Evolutionary conservation across 139 green algal species (phyloP), one percentile per base, ranked within the genome.

Genomic region (Coelastrella sp.): DNA sequence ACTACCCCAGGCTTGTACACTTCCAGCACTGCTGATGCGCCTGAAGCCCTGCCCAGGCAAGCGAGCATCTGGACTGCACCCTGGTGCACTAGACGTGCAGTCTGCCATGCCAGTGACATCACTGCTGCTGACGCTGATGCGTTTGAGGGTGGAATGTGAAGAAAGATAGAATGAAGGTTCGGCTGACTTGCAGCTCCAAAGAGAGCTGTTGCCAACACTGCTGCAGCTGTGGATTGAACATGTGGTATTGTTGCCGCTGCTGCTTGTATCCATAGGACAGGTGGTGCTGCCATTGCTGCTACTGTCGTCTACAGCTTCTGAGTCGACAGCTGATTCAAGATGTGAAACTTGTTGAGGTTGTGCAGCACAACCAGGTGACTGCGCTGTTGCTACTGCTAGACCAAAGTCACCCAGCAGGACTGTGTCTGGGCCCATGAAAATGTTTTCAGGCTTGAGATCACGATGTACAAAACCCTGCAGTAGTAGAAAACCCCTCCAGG

Each of bases 401-500:
- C 90, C 88, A 59, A 93, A 93, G 71, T 93, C 90, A 0, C 76
- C 86, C 27, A 93, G 84, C 57, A 82, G 67, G 6, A 88, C 86
- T 4, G 43, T 43, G 37, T 62, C 77, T 37, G 57, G 78, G 25
- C 71, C 40, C 21, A 92, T 50, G 11, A 93, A 85, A 1, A 90
- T 59, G 62, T 93, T 93, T 53, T 92, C 88, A n/a, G 90, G 90
- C 72, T 91, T 89, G 25, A 89, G 17, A 75, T 89, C 85, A 21
- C 85, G 78, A 66, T 89, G 85, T 23, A 89, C 79, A 67, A 80
- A 66, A 40, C 84, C 84, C 59, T 75, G 77, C 15, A 13, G 11
- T 9, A 9, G 15, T 13, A 57, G 15, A 9, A 57, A 57, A 57
- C 11, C 45, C 11, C 45, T 23, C 45, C 45, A 57, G 15, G 11